Base-by-base conservation (phyloP, 2,329 filamentous ascomycete genomes). In the Cytospora leucostoma region DNA sequence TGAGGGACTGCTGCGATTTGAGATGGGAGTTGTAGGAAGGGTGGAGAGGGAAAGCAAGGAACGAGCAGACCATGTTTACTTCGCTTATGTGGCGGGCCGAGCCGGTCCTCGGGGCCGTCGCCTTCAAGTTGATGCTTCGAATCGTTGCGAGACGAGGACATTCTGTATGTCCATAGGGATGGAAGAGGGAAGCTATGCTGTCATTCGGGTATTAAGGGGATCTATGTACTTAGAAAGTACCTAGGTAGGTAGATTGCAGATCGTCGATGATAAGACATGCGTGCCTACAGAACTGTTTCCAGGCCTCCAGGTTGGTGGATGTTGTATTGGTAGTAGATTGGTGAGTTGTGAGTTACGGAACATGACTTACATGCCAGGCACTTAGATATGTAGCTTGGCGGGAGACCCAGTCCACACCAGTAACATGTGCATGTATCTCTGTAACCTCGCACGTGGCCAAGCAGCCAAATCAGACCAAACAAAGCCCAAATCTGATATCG, bases 11-110 rank as follows among this genome's bases (percentile, higher is more conserved):
- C 19, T 19, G 21, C 47, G 37, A 19, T 40, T 27, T 44, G 47
- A 40, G n/a, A 12, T 12, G 11, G 15, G 4, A 19, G 11, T 44
- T 35, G 50, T 10, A 34, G 13, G 13, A 17, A 38, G 15, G 50
- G 13, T 38, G 44, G 32, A 27, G 33, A 49, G 56, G 51, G 51
- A 51, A 49, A 38, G 47, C 44, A 49, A 38, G 47, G 34, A 27
- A 27, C 27, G 27, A 27, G 27, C 27, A 27, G 27, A 27, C 4
- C 44, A 47, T 47, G 1, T 27, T n/a, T 54, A 63, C 61, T 63
- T 58, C 61, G 55, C 51, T 63, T 63, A 8, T 38, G 50, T 59
- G 55, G 49, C 15, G 50, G 55, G 13, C 33, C 37, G n/a, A 15
- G 38, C 15, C 37, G 34, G 17, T 12, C 27, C 13, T 54, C 55